Evolutionary conservation across 192 early-diverging fungal species (phyloP), one percentile per base, ranked within the genome.

Genomic region (Diversispora eburnea): DNA sequence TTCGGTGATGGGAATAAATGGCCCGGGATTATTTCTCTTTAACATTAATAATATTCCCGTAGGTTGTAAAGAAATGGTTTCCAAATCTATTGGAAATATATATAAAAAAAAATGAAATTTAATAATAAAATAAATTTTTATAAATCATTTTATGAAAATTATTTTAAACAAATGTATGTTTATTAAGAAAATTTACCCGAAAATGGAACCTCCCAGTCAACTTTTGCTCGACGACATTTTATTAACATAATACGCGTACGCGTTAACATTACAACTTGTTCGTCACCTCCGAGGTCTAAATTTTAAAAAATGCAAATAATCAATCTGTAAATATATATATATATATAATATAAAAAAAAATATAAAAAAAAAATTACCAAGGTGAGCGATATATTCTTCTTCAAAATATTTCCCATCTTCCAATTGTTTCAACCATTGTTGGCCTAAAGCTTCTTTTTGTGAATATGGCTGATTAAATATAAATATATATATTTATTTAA

Each of bases 131-230:
- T 33, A 33, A 33, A 33, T 33, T 33, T 33, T 33, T 2, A 33
- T 33, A 33, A 33, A 33, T 33, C 25, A 33, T 33, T 33, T 33
- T 33, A 33, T 33, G 2, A 1, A 33, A 33, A 33, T 33, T 33
- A 2, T 33, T 33, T 43, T 1, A n/a, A n/a, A n/a, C n/a, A n/a
- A n/a, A n/a, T n/a, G n/a, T n/a, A 42, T 9, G 46, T 42, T 19
- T 19, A 9, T 9, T 60, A 39, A 25, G 17, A 49, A 59, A 22
- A 9, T n/a, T 45, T 76, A 60, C 76, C 79, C 33, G 83, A 80
- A 75, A 92, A 94, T 49, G 86, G 84, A 58, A 93, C 87, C 67
- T 89, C 91, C 93, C 93, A 98, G 62, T 97, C 96, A 3, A 93
- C 87, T 45, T 85, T 86, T 0, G 91, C 80, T 56, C 82, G 78